Base-by-base conservation (phyloP, 169 alveolate species). In the Besnoitia besnoiti region DNA sequence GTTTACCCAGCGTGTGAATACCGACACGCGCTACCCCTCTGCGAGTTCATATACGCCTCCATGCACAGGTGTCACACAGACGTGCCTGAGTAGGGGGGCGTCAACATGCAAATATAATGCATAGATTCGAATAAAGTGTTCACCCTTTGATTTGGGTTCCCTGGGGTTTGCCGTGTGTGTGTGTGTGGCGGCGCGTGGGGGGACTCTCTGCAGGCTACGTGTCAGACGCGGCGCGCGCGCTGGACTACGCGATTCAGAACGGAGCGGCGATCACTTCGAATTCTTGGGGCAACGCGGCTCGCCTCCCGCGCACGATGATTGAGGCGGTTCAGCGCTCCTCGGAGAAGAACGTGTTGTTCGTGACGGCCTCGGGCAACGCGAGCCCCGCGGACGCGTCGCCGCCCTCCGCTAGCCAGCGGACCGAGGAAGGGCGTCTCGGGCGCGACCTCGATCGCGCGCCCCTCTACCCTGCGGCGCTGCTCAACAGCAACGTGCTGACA, bases 311-410 rank as follows among this genome's bases (percentile, higher is more conserved):
- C 46, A 47, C 61, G 47, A 90, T 84, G 92, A 85, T 92, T 0
- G 96, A 91, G 59, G 96, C 97, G 67, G 94, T 95, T 30, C 93
- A 90, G 62, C 91, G 96, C 51, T 94, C 96, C 16, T 90, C 94
- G 42, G 95, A 91, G n/a, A 92, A 92, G 67, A 94, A 94, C 73
- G 76, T 85, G 93, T 85, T 95, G 42, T 91, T 95, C 75, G 93
- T 95, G 55, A 94, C 96, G 3, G 97, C 97, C 16, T 96, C 97
- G 1, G 97, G 97, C 21, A 95, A 95, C 87, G 94, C 93, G 62
- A 40, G 87, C 8, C 44, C 44, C 3, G n/a, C 16, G 19, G 87
- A 44, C 21, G 40, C 44, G 27, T 0, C 59, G 33, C 21, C 30
- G 27, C n/a, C 55, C n/a, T 44, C 21, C 5, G 79, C 37, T n/a